These are phyloP conservation scores for Lepiota subincarnata DNA, from an alignment of 768 basidiomycete species.

Conservation along the genomic window DNA sequence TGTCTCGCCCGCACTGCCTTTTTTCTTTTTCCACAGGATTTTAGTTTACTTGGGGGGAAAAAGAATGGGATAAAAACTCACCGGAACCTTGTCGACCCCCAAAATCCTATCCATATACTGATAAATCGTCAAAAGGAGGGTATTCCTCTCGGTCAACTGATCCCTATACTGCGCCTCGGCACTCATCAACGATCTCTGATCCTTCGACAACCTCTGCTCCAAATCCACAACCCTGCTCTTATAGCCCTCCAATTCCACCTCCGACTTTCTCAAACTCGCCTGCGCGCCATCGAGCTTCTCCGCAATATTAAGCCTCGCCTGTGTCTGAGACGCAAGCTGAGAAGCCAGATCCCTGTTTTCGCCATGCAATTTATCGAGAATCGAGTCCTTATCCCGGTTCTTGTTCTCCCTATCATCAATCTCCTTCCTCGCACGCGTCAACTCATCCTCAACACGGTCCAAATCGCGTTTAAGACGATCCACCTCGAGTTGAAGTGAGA, in stretches of 20 bases:
- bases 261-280: conserved; percentile 56
- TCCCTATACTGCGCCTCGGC: conserved; percentile 84
- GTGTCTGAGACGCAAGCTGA: conserved; percentile 80
- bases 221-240: conserved; percentile 67
- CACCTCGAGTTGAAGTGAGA: conserved; percentile 85
- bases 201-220: conserved; percentile 77
- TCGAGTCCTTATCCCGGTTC: conserved; percentile 64
- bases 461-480: conserved; percentile 85
- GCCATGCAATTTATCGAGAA: conserved; percentile 69
- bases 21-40: conserved; percentile 47
- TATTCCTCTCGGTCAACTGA: conserved; percentile 91
- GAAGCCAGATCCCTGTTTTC: conserved; percentile 79
- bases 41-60: neutral
- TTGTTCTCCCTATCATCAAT: conserved; percentile 62
- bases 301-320: conserved; percentile 77
- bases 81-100: conserved; percentile 82
- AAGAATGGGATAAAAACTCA: conserved; percentile 35
- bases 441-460: conserved; percentile 74
- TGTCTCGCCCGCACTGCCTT: conserved; percentile 70
- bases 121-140: conserved; percentile 85
- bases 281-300: conserved; percentile 85
- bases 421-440: conserved; percentile 66
- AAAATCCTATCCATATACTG: conserved; percentile 94
- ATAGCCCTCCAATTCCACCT: conserved; percentile 58
- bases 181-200: conserved; percentile 65